Conservation (phyloP, 2,329 filamentous ascomycete genomes). For the Fusarium pininemorale region DNA sequence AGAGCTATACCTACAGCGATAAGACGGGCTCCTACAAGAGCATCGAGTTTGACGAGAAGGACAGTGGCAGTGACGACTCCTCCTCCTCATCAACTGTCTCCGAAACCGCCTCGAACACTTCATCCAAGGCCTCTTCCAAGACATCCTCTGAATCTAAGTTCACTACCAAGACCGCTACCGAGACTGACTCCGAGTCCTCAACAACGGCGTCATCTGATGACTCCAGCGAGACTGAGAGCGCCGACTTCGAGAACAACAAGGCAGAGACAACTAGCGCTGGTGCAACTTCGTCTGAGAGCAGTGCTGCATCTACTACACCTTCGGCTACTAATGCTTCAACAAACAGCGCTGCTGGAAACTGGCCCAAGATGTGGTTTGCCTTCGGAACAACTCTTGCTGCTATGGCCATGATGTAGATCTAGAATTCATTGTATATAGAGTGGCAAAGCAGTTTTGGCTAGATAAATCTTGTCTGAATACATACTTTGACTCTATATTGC, state of each 20-base stretch:
- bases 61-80: too few relatives aligned
- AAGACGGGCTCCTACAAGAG: constrained; percentile 37
- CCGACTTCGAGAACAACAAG: constrained; percentile 21
- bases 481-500: not conserved
- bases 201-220: constrained; percentile 3
- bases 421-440: rapidly evolving
- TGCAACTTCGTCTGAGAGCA: not conserved
- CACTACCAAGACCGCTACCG: not conserved
- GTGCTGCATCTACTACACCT: not conserved
- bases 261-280: not conserved
- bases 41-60: constrained; percentile 34
- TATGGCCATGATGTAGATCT: not conserved
- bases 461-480: not conserved
- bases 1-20: constrained; percentile 48
- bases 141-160: not conserved
- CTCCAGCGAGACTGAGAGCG: not conserved
- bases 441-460: not conserved
- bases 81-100: not conserved
- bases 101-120: not conserved
- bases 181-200: not conserved
- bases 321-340: not conserved
- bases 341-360: not conserved
- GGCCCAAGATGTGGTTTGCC: constrained; percentile 17
- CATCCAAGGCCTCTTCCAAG: not conserved
- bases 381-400: not conserved